Evolutionary conservation across 768 basidiomycete species (phyloP).

Genomic region (Exsudoporus frostii): DNA sequence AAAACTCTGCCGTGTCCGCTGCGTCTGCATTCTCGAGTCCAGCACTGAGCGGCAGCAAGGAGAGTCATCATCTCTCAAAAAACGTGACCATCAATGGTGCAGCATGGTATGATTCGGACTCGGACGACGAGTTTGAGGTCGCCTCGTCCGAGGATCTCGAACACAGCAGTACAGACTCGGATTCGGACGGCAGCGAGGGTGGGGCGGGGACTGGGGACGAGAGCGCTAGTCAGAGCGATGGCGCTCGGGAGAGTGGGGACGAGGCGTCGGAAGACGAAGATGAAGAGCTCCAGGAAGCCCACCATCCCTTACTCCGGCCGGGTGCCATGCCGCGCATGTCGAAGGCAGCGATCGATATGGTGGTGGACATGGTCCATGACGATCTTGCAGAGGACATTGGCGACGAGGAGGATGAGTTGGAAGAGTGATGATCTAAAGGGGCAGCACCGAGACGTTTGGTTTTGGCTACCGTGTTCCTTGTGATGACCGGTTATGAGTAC

Average conservation of each 20-base stretch:
- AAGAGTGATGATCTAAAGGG: conserved; percentile 36
- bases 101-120: conserved; percentile 34
- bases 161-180: conserved; percentile 34
- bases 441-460: too few relatives aligned
- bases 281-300: conserved; percentile 48
- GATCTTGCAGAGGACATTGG: conserved; percentile 42
- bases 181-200: conserved; percentile 32
- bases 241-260: conserved; percentile 35
- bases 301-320: conserved; percentile 61
- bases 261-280: conserved; percentile 41
- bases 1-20: neutral
- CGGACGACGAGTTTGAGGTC: conserved; percentile 36
- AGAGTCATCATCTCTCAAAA: conserved; percentile 1
- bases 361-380: conserved; percentile 56
- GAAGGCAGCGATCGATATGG: conserved; percentile 62
- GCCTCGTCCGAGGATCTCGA: conserved; percentile 44
- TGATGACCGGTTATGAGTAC: too few relatives aligned
- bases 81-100: conserved; percentile 22
- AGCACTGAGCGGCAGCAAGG: neutral
- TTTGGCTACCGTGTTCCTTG: too few relatives aligned
- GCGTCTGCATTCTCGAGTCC: neutral
- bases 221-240: conserved; percentile 32
- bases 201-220: conserved; percentile 24
- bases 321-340: conserved; percentile 71
- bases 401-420: conserved; percentile 48